These are phyloP conservation scores for Waltiozyma sp. DNA, from an alignment of 1,139 yeast genomes.

Conservation along the genomic window DNA sequence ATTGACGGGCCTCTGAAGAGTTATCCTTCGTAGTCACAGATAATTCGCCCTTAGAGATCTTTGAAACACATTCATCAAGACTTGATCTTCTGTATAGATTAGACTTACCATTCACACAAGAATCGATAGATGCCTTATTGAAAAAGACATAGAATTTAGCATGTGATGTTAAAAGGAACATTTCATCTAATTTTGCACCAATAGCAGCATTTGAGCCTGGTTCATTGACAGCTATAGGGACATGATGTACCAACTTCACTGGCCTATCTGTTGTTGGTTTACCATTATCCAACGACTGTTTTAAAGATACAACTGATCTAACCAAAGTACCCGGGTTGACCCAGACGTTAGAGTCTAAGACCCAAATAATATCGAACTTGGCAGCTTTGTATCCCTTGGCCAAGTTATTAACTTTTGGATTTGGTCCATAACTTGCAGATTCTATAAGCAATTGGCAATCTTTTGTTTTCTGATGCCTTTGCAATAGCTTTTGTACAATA, in stretches of 20 bases:
- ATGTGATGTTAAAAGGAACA: conserved; percentile 77
- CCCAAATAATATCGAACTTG: conserved; percentile 69
- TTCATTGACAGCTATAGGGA: conserved; percentile 43
- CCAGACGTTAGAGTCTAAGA: conserved; percentile 85
- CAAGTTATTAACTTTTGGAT: conserved; percentile 80
- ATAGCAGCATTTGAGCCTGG: conserved; percentile 19
- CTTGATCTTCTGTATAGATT: conserved; percentile 65
- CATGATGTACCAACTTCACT: conserved; percentile 72
- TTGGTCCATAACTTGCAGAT: conserved; percentile 57
- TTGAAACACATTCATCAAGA: conserved; percentile 49
- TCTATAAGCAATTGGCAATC: conserved; percentile 48
- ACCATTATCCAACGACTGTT: conserved; percentile 39
- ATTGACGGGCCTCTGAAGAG: conserved; percentile 16
- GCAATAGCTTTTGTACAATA: conserved; percentile 38
- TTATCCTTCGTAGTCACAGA: conserved; percentile 21
- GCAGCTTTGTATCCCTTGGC: conserved; percentile 67
- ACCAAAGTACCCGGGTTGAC: conserved; percentile 52
- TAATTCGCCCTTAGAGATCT: conserved; percentile 22
- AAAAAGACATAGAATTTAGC: conserved; percentile 75
- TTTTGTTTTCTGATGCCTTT: conserved; percentile 38
- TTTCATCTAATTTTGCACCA: conserved; percentile 76
- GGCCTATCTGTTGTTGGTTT: conserved; percentile 23
- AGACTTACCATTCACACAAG: conserved; percentile 91
- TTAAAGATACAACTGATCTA: conserved; percentile 53
- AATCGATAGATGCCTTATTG: conserved; percentile 68